Base-by-base conservation (phyloP, 2,329 filamentous ascomycete genomes). In the Epicoccum sorghinum region DNA sequence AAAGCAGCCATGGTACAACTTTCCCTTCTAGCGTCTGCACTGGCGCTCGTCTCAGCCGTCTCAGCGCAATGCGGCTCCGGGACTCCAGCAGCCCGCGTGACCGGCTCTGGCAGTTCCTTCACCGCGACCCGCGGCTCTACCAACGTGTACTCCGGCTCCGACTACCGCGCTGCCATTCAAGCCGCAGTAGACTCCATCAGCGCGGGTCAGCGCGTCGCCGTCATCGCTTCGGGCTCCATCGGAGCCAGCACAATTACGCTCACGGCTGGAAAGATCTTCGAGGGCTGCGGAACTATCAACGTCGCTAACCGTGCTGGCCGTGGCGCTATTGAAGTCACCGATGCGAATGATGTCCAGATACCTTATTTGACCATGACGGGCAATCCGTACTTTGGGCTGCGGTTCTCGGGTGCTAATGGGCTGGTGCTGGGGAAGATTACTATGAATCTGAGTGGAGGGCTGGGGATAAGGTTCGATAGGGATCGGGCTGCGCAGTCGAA, bases 381-480 rank as follows among this genome's bases (percentile, higher is more conserved):
- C 2, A 81, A 76, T 60, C 82, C 83, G 0, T 85, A 85, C 68
- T 85, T 85, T 50, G 83, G 82, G 3, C 62, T 86, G 44, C 78
- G 81, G 10, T 83, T 85, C 73, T 84, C 77, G 25, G 83, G 83
- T 10, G 80, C 79, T 0, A 71, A 68, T 12, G 75, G 79, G 57
- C 72, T 86, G 2, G 65, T 60, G 0, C 76, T 86, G 0, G 83
- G 83, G 24, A 64, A 77, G 4, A 83, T 85, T 56, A 83, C 73
- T 24, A 78, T 86, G 78, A 82, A 83, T 60, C 76, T 86, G 9
- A 80, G 73, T 57, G 79, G 78, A 4, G 83, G 83, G 0, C 57
- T 86, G 27, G 83, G 81, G 4, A 84, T 85, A 58, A 81, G 83
- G 4, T 86, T 85, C 60, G 82, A 86, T 37, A 80, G 82, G 29